phyloP scores from a whole-genome alignment of 2,329 filamentous ascomycete species.

The Canariomyces notabilis region DNA sequence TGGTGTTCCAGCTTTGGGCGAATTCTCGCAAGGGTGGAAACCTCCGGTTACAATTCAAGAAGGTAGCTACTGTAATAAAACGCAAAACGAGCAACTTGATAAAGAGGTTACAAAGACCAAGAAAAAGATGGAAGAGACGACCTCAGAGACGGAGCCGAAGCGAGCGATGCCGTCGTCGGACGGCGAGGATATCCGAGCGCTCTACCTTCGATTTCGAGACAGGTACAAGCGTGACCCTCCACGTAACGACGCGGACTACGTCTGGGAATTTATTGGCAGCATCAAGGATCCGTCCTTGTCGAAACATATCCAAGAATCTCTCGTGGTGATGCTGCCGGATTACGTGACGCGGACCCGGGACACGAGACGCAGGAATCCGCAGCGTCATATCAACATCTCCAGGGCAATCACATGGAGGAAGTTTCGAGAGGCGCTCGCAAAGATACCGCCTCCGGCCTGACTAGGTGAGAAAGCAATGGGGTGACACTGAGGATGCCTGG shows the following conservation, averaged over 20 bases:
- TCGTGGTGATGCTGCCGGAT: constrained; percentile 17
- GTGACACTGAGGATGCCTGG: background rate
- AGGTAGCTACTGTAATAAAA: background rate
- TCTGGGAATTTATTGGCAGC: constrained; percentile 24
- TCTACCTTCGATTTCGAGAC: constrained; percentile 17
- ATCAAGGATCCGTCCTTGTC: constrained; percentile 19
- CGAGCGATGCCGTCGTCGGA: background rate
- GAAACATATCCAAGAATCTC: constrained; percentile 21
- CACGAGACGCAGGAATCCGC: constrained; percentile 4
- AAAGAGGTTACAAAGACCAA: background rate
- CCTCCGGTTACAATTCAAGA: background rate
- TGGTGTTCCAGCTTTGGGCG: too few relatives aligned
- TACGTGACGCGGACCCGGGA: constrained; percentile 8
- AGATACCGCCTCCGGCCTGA: constrained; percentile 8
- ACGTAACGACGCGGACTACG: constrained; percentile 17
- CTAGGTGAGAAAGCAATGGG: background rate
- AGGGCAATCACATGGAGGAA: constrained; percentile 17
- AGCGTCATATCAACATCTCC: constrained; percentile 12
- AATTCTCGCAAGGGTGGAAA: too few relatives aligned
- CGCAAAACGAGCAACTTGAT: background rate
- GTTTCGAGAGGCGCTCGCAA: constrained; percentile 16
- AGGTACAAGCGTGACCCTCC: constrained; percentile 14
- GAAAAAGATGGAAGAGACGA: background rate
- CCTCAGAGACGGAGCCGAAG: background rate
- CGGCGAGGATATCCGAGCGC: constrained; percentile 15